Conservation (phyloP, 768 basidiomycete genomes). For the Amanita pseudoporphyria region DNA sequence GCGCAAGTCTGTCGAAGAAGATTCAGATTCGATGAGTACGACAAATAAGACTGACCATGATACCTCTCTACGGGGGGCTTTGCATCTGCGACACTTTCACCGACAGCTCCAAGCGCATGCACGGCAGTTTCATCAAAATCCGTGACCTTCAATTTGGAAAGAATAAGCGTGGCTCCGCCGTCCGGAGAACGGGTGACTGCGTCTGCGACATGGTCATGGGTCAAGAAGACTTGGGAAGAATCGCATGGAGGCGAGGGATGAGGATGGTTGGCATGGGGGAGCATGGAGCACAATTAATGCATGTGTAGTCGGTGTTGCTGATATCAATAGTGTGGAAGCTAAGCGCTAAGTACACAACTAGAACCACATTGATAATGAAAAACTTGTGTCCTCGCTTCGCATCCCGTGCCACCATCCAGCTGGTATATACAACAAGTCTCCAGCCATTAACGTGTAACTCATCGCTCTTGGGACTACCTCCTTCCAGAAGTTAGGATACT, state of each 20-base stretch:
- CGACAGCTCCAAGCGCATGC: constrained; percentile 60
- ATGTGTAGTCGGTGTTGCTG: neutral
- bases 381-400: constrained; percentile 73
- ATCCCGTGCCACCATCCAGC: constrained; percentile 95
- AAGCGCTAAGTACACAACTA: constrained; percentile 18
- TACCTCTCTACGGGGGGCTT: constrained; percentile 56
- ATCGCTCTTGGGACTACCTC: constrained; percentile 51
- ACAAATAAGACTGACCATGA: constrained; percentile 10
- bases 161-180: constrained; percentile 73
- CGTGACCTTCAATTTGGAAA: constrained; percentile 70
- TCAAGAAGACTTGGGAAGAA: constrained; percentile 32
- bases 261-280: neutral
- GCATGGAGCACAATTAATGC: constrained; percentile 3
- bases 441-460: constrained; percentile 59
- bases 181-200: constrained; percentile 63
- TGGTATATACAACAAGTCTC: constrained; percentile 85
- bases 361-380: constrained; percentile 91
- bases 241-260: constrained; percentile 6
- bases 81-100: constrained; percentile 37
- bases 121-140: constrained; percentile 71
- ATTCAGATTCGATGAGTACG: neutral
- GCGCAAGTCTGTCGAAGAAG: constrained; percentile 53
- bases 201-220: constrained; percentile 49
- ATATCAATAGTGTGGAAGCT: neutral
- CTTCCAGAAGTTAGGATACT: constrained; percentile 44